A percentile compares a stretch with the other conserved stretches of the same genome.
Evolutionary conservation across 2,329 filamentous ascomycete genomes (phyloP).

Genomic region (Colletotrichum simmondsii): DNA sequence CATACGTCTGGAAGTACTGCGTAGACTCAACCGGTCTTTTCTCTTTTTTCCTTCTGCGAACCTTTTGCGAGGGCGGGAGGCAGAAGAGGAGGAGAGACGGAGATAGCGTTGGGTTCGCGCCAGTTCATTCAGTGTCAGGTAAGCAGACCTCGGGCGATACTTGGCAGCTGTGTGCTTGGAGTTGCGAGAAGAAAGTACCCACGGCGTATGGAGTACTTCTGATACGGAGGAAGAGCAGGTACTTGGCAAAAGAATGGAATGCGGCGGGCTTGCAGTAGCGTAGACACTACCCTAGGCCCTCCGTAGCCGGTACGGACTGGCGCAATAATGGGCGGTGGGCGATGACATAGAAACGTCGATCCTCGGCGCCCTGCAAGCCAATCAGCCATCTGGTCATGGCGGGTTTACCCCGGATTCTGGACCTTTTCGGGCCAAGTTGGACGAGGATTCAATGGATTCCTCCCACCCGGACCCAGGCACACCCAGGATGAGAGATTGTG

Average conservation of each 20-base stretch:
- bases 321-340: constrained; percentile 25
- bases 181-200: background rate
- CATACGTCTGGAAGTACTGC: too few relatives aligned
- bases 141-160: background rate
- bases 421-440: constrained; percentile 21
- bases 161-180: background rate
- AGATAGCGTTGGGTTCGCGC: background rate
- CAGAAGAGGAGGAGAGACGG: background rate
- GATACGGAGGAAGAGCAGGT: too few relatives aligned
- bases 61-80: background rate
- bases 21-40: background rate
- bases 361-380: constrained; percentile 12
- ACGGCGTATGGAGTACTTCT: background rate
- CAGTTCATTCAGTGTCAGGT: background rate
- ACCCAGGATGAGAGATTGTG: background rate
- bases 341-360: constrained; percentile 33
- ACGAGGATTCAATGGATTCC: background rate
- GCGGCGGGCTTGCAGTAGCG: background rate
- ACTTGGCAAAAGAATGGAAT: background rate
- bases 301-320: background rate
- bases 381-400: constrained; percentile 2
- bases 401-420: constrained; percentile 33
- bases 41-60: background rate
- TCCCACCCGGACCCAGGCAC: constrained; percentile 19
- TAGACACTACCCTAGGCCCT: background rate